Evolutionary conservation across 805 yeast genomes (phyloP).

Genomic region (Saccharomyces paradoxus): DNA sequence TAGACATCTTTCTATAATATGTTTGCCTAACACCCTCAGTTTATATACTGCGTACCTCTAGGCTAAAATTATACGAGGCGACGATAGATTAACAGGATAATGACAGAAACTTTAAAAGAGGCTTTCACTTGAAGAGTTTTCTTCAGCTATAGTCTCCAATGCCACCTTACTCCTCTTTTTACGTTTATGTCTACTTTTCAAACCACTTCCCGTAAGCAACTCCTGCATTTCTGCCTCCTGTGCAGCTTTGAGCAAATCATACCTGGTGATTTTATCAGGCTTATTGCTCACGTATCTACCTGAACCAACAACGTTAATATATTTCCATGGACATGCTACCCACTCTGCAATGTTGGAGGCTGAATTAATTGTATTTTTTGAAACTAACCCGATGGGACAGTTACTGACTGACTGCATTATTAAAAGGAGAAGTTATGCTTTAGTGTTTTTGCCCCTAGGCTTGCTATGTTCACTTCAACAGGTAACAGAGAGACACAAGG

Average conservation of each 20-base stretch:
- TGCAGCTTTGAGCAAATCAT: constrained; percentile 7
- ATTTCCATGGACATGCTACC: background rate
- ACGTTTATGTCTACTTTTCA: background rate
- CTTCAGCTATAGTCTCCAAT: background rate
- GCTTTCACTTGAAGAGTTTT: background rate
- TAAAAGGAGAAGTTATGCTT: background rate
- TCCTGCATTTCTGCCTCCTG: background rate
- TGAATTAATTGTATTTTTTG: background rate
- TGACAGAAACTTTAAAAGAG: background rate
- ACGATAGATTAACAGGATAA: no score
- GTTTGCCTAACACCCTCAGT: no score
- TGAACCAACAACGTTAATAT: background rate
- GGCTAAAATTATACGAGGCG: no score
- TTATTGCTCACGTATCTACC: constrained; percentile 11
- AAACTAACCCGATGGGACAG: background rate
- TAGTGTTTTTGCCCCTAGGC: background rate
- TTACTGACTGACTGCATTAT: background rate
- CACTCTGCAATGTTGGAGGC: background rate
- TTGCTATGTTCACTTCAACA: background rate
- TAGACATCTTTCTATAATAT: background rate
- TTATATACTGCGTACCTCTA: no score
- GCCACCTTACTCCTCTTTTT: background rate
- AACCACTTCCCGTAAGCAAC: background rate
- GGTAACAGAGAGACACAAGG: background rate
- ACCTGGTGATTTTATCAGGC: constrained; percentile 10